phyloP scores from a whole-genome alignment of 2,329 filamentous ascomycete species.

The Fusarium stilboides region DNA sequence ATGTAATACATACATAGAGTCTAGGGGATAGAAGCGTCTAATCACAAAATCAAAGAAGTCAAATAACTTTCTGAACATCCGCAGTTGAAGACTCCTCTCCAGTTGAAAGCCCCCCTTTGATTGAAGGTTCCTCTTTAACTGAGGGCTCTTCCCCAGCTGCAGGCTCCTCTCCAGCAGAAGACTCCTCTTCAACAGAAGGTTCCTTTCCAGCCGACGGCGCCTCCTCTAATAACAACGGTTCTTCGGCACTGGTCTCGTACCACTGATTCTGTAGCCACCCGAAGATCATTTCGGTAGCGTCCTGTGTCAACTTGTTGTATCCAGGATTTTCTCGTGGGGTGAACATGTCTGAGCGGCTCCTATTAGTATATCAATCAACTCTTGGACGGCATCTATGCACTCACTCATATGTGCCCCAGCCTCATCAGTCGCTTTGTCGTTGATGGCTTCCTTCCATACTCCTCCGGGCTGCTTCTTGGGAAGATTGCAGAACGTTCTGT shows the following conservation, averaged over 20 bases:
- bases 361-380: constrained; percentile 13
- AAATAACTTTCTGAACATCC: not conserved
- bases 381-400: constrained; percentile 47
- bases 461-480: constrained; percentile 71
- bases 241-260: constrained; percentile 71
- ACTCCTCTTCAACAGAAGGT: not conserved
- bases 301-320: constrained; percentile 76
- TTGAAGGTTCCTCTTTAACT: not conserved
- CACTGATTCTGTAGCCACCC: constrained; percentile 76
- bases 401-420: constrained; percentile 82
- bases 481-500: constrained; percentile 91
- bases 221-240: constrained; percentile 46
- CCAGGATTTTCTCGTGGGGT: constrained; percentile 79
- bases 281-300: constrained; percentile 75
- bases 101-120: not conserved
- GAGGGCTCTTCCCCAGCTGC: constrained; percentile 13
- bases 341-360: constrained; percentile 74
- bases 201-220: constrained; percentile 15
- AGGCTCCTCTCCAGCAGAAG: not conserved
- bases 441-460: constrained; percentile 80
- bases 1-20: constrained; percentile 21
- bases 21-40: constrained; percentile 11
- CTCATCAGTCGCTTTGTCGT: constrained; percentile 85
- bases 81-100: not conserved
- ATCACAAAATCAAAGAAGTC: constrained; percentile 1